Conservation (phyloP, 1,284 basidiomycete genomes). For the Porodaedalea pini region DNA sequence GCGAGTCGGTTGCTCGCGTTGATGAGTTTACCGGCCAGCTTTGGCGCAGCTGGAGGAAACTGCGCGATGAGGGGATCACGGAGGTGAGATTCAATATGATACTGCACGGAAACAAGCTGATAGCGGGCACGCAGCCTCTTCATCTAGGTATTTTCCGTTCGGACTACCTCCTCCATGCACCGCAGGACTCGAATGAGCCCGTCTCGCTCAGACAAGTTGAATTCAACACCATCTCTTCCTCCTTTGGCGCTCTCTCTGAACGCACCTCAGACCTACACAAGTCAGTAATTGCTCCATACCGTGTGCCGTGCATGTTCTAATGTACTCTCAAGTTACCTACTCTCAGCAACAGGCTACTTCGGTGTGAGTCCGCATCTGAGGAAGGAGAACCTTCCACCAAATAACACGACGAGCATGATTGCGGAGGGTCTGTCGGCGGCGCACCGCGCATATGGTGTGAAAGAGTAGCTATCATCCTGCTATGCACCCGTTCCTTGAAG, state of each 20-base stretch:
- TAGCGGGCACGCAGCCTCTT: conserved; percentile 49
- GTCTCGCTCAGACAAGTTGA: conserved; percentile 89
- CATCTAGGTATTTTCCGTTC: conserved; percentile 94
- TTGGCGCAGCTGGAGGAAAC: conserved; percentile 81
- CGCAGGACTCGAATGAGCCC: conserved; percentile 29
- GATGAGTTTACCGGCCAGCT: conserved; percentile 86
- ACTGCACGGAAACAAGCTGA: background rate
- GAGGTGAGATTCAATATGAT: conserved; percentile 37
- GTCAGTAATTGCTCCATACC: conserved; percentile 39
- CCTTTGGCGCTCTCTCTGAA: conserved; percentile 84
- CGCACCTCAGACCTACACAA: conserved; percentile 73
- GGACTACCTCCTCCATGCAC: conserved; percentile 87
- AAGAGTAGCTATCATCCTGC: conserved; percentile 38
- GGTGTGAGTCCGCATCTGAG: conserved; percentile 52
- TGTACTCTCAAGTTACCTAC: conserved; percentile 57
- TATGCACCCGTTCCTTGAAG: background rate
- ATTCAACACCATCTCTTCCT: conserved; percentile 95
- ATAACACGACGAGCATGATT: conserved; percentile 70
- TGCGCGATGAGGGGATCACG: conserved; percentile 60
- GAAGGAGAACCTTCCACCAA: conserved; percentile 64
- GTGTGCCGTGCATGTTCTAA: background rate
- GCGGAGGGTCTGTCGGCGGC: conserved; percentile 76
- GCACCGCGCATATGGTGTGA: conserved; percentile 69
- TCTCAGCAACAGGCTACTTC: conserved; percentile 64
- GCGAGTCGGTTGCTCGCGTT: conserved; percentile 75